Base-by-base conservation (phyloP, 1,284 basidiomycete species). In the Marasmius sp. region DNA sequence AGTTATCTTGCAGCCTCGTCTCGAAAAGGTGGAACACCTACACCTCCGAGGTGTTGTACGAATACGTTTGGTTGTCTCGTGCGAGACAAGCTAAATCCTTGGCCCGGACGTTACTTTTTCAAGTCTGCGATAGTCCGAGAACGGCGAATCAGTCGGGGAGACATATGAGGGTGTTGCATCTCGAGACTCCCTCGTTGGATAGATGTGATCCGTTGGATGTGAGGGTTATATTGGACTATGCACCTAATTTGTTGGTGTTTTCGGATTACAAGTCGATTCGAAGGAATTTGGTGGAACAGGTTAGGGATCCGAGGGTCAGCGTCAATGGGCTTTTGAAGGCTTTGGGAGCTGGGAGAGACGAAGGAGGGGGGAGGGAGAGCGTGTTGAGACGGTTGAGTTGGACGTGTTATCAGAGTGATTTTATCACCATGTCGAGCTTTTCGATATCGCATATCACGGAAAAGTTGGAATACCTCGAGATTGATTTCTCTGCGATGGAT, bases 171-270 rank as follows among this genome's bases (percentile, higher is more conserved):
- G 78, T 84, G 6, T 72, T 91, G 20, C 88, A 89, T 67, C 84
- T 91, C 69, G 86, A 90, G 74, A 91, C 89, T 9, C 79, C 81
- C n/a, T 76, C 81, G 0, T 75, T 89, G 57, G 85, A 87, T 59
- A 82, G 85, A n/a, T 91, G 88, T 67, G 78, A 81, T 10, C 85
- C 88, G 12, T 79, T 79, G 8, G 87, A 91, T 68, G 77, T 91
- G 27, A 79, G 85, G 8, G 81, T 83, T 34, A 89, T 91, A 60
- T 75, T 91, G 53, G 85, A 87, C 63, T 81, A 85, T 64, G 80
- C 87, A 0, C 84, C 86, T 0, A 77, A 80, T 37, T 71, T 91
- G 7, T 76, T 81, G 65, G 78, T 85, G 8, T 91, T 85, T 66
- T 82, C 83, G 7, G 89, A 91, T 69, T 81, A 84, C 61, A 80